Evolutionary conservation across 345 rosid genomes (phyloP).

Genomic region (Microthlaspi erraticum): DNA sequence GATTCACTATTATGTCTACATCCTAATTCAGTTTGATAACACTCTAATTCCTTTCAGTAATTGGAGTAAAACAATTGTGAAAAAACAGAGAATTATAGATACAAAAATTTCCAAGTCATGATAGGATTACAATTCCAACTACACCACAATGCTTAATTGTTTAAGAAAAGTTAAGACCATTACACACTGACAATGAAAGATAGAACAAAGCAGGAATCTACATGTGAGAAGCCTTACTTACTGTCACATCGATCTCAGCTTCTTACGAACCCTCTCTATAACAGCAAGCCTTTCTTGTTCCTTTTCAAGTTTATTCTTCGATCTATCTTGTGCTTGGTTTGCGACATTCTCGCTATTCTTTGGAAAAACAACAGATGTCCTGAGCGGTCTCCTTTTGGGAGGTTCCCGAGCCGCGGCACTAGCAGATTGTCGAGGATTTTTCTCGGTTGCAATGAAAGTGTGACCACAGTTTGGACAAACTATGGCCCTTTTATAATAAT

Average conservation of each 20-base stretch:
- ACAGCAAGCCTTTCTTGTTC: background rate
- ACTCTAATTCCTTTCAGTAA: too few relatives aligned
- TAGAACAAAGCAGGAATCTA: background rate
- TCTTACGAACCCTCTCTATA: background rate
- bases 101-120: too few relatives aligned
- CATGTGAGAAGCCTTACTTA: background rate
- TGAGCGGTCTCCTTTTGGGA: background rate
- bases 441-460: constrained; percentile 66
- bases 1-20: too few relatives aligned
- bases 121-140: too few relatives aligned
- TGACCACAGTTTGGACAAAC: constrained; percentile 66
- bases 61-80: too few relatives aligned
- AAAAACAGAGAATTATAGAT: too few relatives aligned
- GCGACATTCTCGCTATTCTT: background rate
- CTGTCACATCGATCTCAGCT: background rate
- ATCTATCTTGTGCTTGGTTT: background rate
- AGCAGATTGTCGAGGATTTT: background rate
- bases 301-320: background rate
- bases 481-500: constrained; percentile 62
- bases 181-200: background rate
- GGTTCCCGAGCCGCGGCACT: background rate
- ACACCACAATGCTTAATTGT: too few relatives aligned
- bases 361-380: background rate
- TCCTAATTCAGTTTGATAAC: too few relatives aligned
- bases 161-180: too few relatives aligned